Conservation (phyloP, 148 eudicot genomes). For the Drosera capensis region DNA sequence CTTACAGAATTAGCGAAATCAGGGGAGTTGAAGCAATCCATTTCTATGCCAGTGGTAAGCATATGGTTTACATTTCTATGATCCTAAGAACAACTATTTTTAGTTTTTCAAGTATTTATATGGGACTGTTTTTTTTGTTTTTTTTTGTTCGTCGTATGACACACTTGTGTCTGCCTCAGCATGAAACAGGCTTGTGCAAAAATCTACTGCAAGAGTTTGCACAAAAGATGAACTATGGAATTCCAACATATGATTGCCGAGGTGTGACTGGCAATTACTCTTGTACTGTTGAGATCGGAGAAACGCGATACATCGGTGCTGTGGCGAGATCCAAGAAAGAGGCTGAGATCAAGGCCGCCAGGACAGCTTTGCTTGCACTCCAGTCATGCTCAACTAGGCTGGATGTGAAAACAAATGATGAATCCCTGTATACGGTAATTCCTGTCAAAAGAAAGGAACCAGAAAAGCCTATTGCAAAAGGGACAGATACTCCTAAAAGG, state of each 20-base stretch:
- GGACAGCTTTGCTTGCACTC: constrained; percentile 75
- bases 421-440: constrained; percentile 40
- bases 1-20: constrained; percentile 31
- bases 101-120: no score
- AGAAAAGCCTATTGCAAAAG: constrained; percentile 15
- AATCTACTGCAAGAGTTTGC: constrained; percentile 91
- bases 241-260: constrained; percentile 44
- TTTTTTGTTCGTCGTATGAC: background rate
- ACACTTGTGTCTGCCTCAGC: constrained; percentile 26
- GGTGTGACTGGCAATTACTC: constrained; percentile 22
- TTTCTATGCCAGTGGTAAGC: constrained; percentile 74
- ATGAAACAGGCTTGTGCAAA: constrained; percentile 89
- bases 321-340: constrained; percentile 69
- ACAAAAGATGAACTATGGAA: constrained; percentile 89
- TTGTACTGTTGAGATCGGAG: constrained; percentile 71
- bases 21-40: constrained; percentile 20
- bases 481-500: constrained; percentile 27
- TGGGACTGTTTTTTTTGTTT: background rate
- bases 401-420: constrained; percentile 5
- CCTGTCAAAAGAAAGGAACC: constrained; percentile 45
- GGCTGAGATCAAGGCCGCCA: constrained; percentile 95
- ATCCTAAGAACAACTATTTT: background rate
- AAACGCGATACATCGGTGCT: constrained; percentile 67
- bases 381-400: constrained; percentile 20
- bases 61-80: background rate